Evolutionary conservation across 2,329 filamentous ascomycete genomes (phyloP).

Genomic region (Pezicula neosporulosa): DNA sequence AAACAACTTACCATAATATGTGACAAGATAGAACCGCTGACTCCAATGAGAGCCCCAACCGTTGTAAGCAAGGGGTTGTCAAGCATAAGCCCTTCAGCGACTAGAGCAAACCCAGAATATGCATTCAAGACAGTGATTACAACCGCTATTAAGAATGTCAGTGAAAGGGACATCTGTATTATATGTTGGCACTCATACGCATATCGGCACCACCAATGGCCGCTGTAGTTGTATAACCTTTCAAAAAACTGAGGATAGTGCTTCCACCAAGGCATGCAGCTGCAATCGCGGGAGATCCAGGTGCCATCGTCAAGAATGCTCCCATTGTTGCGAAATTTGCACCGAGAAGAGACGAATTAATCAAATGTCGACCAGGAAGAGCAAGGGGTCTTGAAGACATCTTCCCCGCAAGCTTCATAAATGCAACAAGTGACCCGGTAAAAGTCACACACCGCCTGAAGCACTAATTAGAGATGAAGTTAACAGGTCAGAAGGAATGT

Average conservation of each 20-base stretch:
- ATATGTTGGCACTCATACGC: slow-evolving; percentile 43
- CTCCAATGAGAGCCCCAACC: slow-evolving; percentile 82
- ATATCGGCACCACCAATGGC: slow-evolving; percentile 93
- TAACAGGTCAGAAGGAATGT: not conserved
- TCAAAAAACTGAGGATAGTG: slow-evolving; percentile 74
- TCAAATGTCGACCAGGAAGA: slow-evolving; percentile 69
- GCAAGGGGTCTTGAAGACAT: slow-evolving; percentile 76
- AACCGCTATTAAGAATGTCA: slow-evolving; percentile 47
- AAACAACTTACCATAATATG: slow-evolving; percentile 58
- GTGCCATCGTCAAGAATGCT: slow-evolving; percentile 77
- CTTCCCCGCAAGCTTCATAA: slow-evolving; percentile 78
- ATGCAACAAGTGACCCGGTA: slow-evolving; percentile 85
- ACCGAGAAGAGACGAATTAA: slow-evolving; percentile 73
- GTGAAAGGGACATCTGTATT: slow-evolving; percentile 6
- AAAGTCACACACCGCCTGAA: slow-evolving; percentile 76
- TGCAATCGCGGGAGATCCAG: slow-evolving; percentile 74
- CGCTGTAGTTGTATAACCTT: slow-evolving; percentile 83
- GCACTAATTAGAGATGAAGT: not conserved
- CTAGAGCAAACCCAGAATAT: slow-evolving; percentile 85
- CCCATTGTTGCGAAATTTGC: slow-evolving; percentile 81
- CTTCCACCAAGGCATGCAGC: slow-evolving; percentile 76
- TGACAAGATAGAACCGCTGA: slow-evolving; percentile 83
- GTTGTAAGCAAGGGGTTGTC: slow-evolving; percentile 82
- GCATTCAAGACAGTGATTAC: slow-evolving; percentile 89
- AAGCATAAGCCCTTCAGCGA: slow-evolving; percentile 89